A percentile compares a stretch with the other conserved stretches of the same genome.
phyloP scores from a whole-genome alignment of 1,284 basidiomycete genomes.

The Coniferiporia sulphurascens region DNA sequence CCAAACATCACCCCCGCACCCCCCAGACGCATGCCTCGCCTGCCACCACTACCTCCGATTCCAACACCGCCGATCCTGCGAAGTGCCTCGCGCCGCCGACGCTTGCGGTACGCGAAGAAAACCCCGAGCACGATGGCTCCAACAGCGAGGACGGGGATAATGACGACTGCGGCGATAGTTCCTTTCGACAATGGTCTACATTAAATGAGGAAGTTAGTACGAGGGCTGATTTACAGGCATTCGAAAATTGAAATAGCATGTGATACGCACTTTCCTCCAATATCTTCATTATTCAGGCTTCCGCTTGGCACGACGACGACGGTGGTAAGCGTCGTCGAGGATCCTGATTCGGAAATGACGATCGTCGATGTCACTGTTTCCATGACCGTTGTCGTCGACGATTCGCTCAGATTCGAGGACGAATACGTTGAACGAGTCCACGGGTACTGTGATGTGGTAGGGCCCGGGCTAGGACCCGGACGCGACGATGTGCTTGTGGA shows the following conservation, averaged over 20 bases:
- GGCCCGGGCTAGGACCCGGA: too few relatives aligned
- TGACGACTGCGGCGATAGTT: slow-evolving; percentile 8
- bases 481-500: neutral
- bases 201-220: neutral
- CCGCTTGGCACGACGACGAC: slow-evolving; percentile 12
- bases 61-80: neutral
- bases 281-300: slow-evolving; percentile 5
- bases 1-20: neutral
- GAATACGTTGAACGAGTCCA: neutral
- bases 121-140: slow-evolving; percentile 6
- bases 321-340: slow-evolving; percentile 9
- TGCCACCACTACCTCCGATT: neutral
- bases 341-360: neutral
- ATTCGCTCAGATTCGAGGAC: neutral
- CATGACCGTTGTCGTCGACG: neutral
- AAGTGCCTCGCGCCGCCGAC: slow-evolving; percentile 1
- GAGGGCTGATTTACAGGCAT: neutral
- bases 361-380: slow-evolving; percentile 8
- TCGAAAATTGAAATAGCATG: neutral
- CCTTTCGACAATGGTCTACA: slow-evolving; percentile 6
- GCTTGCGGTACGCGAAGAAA: slow-evolving; percentile 8
- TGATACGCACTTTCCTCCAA: neutral
- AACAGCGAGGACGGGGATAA: slow-evolving; percentile 5
- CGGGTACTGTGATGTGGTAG: neutral
- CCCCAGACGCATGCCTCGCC: neutral